Conservation (phyloP, 192 early-diverging fungal genomes). For the Backusella macrospora region DNA sequence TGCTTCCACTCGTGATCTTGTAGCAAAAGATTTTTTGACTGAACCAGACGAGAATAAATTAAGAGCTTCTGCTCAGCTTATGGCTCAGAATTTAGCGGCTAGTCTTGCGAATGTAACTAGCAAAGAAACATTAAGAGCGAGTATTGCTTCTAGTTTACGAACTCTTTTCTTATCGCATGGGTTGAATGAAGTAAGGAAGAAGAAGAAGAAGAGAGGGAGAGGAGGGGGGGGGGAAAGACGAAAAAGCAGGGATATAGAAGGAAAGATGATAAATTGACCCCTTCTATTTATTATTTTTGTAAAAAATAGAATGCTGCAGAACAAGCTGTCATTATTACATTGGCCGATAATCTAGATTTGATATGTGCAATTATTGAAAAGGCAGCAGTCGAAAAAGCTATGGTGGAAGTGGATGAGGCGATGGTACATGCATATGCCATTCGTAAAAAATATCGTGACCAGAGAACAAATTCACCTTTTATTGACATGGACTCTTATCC, state of each 20-base stretch:
- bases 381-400: constrained; percentile 92
- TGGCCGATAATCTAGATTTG: constrained; percentile 92
- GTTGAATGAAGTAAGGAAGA: constrained; percentile 61
- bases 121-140: constrained; percentile 88
- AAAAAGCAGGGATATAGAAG: no score
- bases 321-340: constrained; percentile 80
- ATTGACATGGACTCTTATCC: constrained; percentile 83
- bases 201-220: no score
- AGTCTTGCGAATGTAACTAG: constrained; percentile 81
- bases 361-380: constrained; percentile 94
- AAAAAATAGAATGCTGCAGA: constrained; percentile 67
- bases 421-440: constrained; percentile 67
- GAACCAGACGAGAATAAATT: constrained; percentile 94
- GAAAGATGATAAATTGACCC: background rate
- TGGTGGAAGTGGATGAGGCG: constrained; percentile 86
- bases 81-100: constrained; percentile 89
- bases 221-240: background rate
- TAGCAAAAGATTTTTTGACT: constrained; percentile 94
- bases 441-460: constrained; percentile 87
- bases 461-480: constrained; percentile 77
- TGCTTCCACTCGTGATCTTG: constrained; percentile 88
- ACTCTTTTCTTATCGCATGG: constrained; percentile 75
- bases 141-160: constrained; percentile 75
- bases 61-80: constrained; percentile 89
- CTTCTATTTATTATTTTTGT: constrained; percentile 5